These are phyloP conservation scores for Dryadomyces sulphureus DNA, from an alignment of 2,329 filamentous ascomycete species.

Conservation along the genomic window DNA sequence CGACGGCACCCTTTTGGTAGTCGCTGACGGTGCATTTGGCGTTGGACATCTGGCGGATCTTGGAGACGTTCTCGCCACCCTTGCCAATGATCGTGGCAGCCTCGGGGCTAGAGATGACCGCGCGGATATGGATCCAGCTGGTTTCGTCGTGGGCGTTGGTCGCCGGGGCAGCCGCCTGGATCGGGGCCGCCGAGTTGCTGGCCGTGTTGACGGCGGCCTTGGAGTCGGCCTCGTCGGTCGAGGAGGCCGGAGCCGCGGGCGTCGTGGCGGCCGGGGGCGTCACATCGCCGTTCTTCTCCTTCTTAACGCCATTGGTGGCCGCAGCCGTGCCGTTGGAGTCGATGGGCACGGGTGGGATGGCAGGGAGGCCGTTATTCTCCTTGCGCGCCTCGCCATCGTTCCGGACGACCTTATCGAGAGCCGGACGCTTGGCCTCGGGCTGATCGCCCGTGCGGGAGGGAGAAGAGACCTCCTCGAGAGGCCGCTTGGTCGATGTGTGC, in stretches of 20 bases:
- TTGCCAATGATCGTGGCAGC: slow-evolving; percentile 97
- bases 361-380: slow-evolving; percentile 20
- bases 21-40: slow-evolving; percentile 99
- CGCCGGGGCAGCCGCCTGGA: slow-evolving; percentile 28
- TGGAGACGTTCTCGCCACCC: slow-evolving; percentile 94
- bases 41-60: slow-evolving; percentile 86
- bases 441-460: slow-evolving; percentile 84
- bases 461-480: slow-evolving; percentile 91
- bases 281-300: slow-evolving; percentile 44
- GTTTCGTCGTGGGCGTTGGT: slow-evolving; percentile 68
- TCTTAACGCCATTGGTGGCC: slow-evolving; percentile 35
- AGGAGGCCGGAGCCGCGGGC: too few species aligned
- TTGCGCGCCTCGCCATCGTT: slow-evolving; percentile 41
- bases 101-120: slow-evolving; percentile 93
- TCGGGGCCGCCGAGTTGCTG: slow-evolving; percentile 24
- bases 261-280: slow-evolving; percentile 62
- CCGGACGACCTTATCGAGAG: slow-evolving; percentile 80
- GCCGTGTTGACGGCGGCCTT: slow-evolving; percentile 30
- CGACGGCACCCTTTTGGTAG: slow-evolving; percentile 90
- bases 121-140: slow-evolving; percentile 90
- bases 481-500: slow-evolving; percentile 68
- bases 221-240: slow-evolving; percentile 37
- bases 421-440: slow-evolving; percentile 91
- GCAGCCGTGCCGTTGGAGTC: slow-evolving; percentile 35
- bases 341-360: slow-evolving; percentile 16